A percentile compares a stretch with the other conserved stretches of the same genome.
Evolutionary conservation across 805 yeast species (phyloP).

Genomic region (Zygosaccharomyces pseudorouxii): DNA sequence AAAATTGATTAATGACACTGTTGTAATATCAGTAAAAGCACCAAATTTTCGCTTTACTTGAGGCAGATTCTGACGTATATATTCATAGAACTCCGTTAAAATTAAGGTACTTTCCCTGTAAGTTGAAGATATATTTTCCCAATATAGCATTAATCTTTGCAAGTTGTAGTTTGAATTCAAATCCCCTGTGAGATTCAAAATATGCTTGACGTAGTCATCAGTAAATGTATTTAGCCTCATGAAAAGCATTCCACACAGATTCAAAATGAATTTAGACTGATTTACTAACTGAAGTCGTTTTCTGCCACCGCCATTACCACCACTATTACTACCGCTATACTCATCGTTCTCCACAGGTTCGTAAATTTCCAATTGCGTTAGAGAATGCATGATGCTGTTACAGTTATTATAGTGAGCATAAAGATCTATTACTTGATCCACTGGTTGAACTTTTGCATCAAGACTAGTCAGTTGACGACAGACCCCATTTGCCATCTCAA

Average conservation of each 20-base stretch:
- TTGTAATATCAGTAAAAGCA: not conserved
- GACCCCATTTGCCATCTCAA: not conserved
- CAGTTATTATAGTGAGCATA: not conserved
- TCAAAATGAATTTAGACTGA: slow-evolving; percentile 7
- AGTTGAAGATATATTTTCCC: not conserved
- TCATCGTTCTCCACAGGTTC: not conserved
- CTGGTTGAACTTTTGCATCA: not conserved
- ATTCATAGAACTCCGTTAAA: not conserved
- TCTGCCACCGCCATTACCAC: not conserved
- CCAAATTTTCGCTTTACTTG: not conserved
- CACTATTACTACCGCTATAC: not conserved
- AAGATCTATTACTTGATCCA: not conserved
- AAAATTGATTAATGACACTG: not conserved
- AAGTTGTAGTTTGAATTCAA: not conserved
- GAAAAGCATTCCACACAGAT: slow-evolving; percentile 10
- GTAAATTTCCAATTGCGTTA: slow-evolving; percentile 10
- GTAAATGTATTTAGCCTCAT: not conserved
- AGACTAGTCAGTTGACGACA: not conserved
- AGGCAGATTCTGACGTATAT: slow-evolving; percentile 7
- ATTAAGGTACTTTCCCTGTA: not conserved
- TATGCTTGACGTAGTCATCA: not conserved
- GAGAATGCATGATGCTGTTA: slow-evolving; percentile 1
- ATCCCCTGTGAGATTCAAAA: not conserved
- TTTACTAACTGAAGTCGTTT: slow-evolving; percentile 4
- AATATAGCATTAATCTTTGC: not conserved